Conservation (phyloP, 2,329 filamentous ascomycete genomes). For the Leptosphaerulina australis region DNA sequence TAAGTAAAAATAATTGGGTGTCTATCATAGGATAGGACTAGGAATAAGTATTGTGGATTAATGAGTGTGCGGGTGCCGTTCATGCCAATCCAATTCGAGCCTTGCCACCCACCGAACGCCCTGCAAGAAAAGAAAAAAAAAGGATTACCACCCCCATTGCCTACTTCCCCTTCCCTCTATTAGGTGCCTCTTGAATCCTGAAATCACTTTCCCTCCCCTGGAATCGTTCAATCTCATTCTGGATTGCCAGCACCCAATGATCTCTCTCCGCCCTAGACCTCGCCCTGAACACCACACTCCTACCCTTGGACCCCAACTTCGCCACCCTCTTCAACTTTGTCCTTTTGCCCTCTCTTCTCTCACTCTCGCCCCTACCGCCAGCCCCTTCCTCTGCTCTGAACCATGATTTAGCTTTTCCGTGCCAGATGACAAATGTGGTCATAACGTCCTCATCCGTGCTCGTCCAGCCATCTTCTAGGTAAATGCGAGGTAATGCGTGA, state of each 20-base stretch:
- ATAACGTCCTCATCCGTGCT: conserved; percentile 69
- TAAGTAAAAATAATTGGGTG: no score
- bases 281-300: conserved; percentile 69
- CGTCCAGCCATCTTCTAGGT: conserved; percentile 66
- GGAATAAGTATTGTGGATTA: no score
- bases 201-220: conserved; percentile 57
- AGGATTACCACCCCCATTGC: neutral
- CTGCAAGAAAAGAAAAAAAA: neutral
- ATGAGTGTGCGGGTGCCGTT: neutral
- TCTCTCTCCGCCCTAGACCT: conserved; percentile 69
- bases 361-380: conserved; percentile 37
- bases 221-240: conserved; percentile 68
- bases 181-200: conserved; percentile 37
- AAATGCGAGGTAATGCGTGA: conserved; percentile 64
- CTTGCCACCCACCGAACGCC: neutral
- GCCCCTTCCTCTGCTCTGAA: conserved; percentile 54
- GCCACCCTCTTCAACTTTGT: conserved; percentile 64
- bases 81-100: neutral
- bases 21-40: no score
- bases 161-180: conserved; percentile 1
- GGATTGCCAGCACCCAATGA: conserved; percentile 70
- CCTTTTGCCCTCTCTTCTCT: conserved; percentile 49
- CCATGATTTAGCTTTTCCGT: conserved; percentile 62
- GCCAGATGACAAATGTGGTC: conserved; percentile 71
- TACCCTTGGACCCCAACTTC: conserved; percentile 64